These are phyloP conservation scores for Talaromyces proteolyticus DNA, from an alignment of 495 filamentous ascomycete species.

Conservation along the genomic window DNA sequence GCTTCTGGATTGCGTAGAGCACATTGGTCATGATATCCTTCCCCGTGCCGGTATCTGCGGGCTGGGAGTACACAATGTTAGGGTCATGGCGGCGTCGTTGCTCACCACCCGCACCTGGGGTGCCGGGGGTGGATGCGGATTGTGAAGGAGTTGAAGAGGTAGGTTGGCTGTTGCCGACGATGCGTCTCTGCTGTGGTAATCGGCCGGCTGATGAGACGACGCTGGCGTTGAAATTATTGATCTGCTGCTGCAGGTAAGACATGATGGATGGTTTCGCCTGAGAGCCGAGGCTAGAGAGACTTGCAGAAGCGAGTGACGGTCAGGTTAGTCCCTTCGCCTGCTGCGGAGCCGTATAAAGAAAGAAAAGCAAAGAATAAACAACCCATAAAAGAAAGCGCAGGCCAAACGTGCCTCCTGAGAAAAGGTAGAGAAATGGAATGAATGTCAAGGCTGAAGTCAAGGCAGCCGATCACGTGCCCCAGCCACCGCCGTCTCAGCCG, in stretches of 20 bases:
- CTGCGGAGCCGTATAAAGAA: background rate
- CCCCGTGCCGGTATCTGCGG: slow-evolving; percentile 69
- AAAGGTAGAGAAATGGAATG: too few species aligned
- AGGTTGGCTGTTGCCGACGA: slow-evolving; percentile 22
- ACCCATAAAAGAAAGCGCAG: background rate
- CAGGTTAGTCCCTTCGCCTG: background rate
- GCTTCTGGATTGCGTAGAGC: slow-evolving; percentile 73
- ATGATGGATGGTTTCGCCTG: too few species aligned
- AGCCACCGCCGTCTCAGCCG: background rate
- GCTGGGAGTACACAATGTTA: slow-evolving; percentile 69
- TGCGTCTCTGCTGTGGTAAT: slow-evolving; percentile 37
- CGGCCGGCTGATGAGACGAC: slow-evolving; percentile 37
- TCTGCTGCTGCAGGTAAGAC: slow-evolving; percentile 41
- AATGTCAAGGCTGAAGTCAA: background rate
- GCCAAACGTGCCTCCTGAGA: too few species aligned
- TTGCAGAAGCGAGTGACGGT: background rate
- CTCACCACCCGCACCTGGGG: slow-evolving; percentile 24
- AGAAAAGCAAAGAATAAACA: slow-evolving; percentile 2
- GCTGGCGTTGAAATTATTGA: slow-evolving; percentile 42
- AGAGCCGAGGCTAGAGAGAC: too few species aligned
- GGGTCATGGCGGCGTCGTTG: slow-evolving; percentile 55
- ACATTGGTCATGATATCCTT: slow-evolving; percentile 79
- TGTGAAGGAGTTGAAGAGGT: slow-evolving; percentile 21
- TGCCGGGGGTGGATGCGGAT: slow-evolving; percentile 30
- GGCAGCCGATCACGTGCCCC: background rate